Base-by-base conservation (phyloP, 768 basidiomycete species). In the Pisolithus orientalis region DNA sequence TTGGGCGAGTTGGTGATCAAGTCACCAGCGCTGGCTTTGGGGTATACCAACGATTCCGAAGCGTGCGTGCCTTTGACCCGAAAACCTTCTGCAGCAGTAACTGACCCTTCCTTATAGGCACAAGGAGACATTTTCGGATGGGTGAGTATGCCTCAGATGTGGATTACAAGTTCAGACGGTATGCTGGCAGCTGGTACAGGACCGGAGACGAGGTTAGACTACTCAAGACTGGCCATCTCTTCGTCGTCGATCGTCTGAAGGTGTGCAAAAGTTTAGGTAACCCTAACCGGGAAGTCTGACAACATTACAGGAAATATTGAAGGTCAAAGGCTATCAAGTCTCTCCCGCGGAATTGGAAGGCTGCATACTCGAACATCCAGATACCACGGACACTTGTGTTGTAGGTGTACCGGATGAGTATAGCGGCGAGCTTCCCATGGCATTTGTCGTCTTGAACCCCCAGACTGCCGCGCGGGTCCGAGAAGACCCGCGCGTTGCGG, bases 311-410 rank as follows among this genome's bases (percentile, higher is more conserved):
- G 84, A 85, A 67, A 74, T 85, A 28, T 68, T 87, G 61, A 87
- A 87, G 70, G 81, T 84, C 40, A 76, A 69, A 59, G 86, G 87
- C 2, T 84, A 83, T 62, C 85, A 88, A 61, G 85, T 88, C 1
- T 83, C 86, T 1, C 86, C 85, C 2, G 84, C 86, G 4, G 85
- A 86, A 56, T 70, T 87, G 8, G 85, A 87, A 59, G 85, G 79
- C 17, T 82, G 82, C 53, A 59, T 85, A n/a, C 63, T 85, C 25
- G 75, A 71, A 42, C 81, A 86, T 56, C 66, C 75, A 1, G 83
- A 84, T 57, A 78, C 87, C 24, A 71, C 72, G 4, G 79, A 84
- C 40, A 72, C 73, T 2, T 85, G 85, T 56, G 84, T 88, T 2
- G 79, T 88, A 16, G 79, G 83, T 1, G 60, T 84, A 31, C 79